Evolutionary conservation across 768 basidiomycete genomes (phyloP).

Genomic region (Hygrophorus russula): DNA sequence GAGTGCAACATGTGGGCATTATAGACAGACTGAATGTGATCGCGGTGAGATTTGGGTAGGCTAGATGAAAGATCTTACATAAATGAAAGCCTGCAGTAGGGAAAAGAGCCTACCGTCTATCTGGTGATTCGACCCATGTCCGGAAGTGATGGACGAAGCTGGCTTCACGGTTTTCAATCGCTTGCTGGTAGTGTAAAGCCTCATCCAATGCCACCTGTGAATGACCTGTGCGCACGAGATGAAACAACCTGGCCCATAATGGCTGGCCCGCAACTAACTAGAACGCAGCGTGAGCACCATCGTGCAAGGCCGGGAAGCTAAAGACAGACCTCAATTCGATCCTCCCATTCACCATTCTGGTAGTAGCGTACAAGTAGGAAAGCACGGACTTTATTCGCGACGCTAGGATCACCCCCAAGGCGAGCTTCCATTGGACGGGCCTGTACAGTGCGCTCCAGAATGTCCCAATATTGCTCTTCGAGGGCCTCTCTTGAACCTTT

Average conservation of each 20-base stretch:
- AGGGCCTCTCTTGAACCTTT: conserved; percentile 70
- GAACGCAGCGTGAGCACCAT: conserved; percentile 2
- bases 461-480: conserved; percentile 83
- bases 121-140: conserved; percentile 72
- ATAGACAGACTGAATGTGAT: conserved; percentile 71
- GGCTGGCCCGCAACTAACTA: conserved; percentile 81
- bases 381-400: conserved; percentile 82
- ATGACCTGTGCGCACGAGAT: conserved; percentile 82
- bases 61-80: conserved; percentile 20
- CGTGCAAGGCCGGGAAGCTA: not conserved
- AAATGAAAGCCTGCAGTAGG: not conserved
- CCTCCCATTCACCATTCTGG: conserved; percentile 75
- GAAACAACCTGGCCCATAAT: conserved; percentile 91
- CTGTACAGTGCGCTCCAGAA: conserved; percentile 74
- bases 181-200: conserved; percentile 55
- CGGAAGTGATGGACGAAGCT: conserved; percentile 77
- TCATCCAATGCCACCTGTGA: conserved; percentile 71
- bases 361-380: conserved; percentile 78
- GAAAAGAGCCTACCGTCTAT: conserved; percentile 46
- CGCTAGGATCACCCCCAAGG: conserved; percentile 85
- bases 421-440: conserved; percentile 74
- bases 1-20: conserved; percentile 87
- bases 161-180: conserved; percentile 67
- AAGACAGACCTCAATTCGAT: conserved; percentile 66
- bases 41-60: conserved; percentile 61